A percentile compares a stretch with the other conserved stretches of the same genome.
These are phyloP conservation scores for Ceratobasidium sp. DNA, from an alignment of 1,284 basidiomycete genomes.

Conservation along the genomic window DNA sequence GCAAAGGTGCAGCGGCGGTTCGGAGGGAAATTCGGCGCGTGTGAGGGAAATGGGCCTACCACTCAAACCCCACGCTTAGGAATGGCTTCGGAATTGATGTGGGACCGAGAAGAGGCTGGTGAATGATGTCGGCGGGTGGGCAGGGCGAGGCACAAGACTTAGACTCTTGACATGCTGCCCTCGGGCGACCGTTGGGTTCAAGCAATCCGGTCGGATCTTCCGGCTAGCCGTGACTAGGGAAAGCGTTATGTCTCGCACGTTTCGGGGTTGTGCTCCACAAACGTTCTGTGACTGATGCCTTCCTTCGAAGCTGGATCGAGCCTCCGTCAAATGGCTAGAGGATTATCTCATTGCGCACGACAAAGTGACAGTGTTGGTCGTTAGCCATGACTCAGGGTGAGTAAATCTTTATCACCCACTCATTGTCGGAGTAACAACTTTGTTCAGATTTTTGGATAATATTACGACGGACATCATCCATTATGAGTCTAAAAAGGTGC, in stretches of 20 bases:
- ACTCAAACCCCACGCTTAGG: not conserved
- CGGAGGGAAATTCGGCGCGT: not conserved
- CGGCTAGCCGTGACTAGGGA: not conserved
- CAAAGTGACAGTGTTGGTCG: slow-evolving; percentile 91
- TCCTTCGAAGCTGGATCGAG: slow-evolving; percentile 80
- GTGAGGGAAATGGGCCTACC: not conserved
- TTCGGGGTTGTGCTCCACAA: not conserved
- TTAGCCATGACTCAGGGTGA: slow-evolving; percentile 97
- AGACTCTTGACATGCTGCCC: slow-evolving; percentile 27
- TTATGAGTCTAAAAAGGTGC: slow-evolving; percentile 94
- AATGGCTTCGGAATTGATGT: not conserved
- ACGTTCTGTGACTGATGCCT: slow-evolving; percentile 49
- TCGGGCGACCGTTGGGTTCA: slow-evolving; percentile 47
- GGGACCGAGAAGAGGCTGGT: not conserved
- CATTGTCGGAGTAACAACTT: slow-evolving; percentile 6
- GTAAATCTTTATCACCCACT: slow-evolving; percentile 54
- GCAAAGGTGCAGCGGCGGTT: not conserved
- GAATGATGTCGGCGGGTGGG: not conserved
- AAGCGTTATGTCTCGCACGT: not conserved
- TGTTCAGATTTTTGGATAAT: slow-evolving; percentile 89
- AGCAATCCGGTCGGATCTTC: not conserved
- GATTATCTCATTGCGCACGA: slow-evolving; percentile 86
- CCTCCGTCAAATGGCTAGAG: slow-evolving; percentile 95
- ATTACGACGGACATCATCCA: slow-evolving; percentile 99
- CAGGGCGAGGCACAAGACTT: too few relatives aligned